Evolutionary conservation across 2,329 filamentous ascomycete species (phyloP).

Genomic region (Diaporthe capsici): DNA sequence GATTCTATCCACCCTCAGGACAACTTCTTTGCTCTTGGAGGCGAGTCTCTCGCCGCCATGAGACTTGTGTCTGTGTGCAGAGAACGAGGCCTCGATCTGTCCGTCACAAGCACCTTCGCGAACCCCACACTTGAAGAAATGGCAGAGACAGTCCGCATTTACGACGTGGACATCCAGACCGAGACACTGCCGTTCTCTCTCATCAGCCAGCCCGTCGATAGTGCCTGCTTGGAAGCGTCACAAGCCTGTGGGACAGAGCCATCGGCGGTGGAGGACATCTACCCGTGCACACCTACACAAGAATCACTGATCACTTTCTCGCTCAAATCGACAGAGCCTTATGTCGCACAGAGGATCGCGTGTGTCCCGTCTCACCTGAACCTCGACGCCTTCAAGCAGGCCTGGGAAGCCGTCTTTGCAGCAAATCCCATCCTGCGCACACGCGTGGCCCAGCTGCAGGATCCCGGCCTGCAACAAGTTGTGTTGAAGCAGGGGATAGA

Average conservation of each 20-base stretch:
- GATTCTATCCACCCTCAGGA: conserved; percentile 53
- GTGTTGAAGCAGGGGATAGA: conserved; percentile 50
- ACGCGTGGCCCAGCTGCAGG: conserved; percentile 50
- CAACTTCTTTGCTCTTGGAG: conserved; percentile 61
- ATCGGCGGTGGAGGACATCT: conserved; percentile 53
- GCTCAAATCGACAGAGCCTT: conserved; percentile 49
- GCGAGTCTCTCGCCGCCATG: conserved; percentile 62
- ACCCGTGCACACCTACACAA: conserved; percentile 55
- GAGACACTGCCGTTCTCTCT: conserved; percentile 47
- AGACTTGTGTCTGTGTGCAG: conserved; percentile 56
- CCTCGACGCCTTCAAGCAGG: conserved; percentile 45
- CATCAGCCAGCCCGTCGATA: conserved; percentile 42
- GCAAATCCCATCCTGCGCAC: conserved; percentile 52
- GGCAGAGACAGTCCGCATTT: conserved; percentile 53
- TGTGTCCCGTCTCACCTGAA: conserved; percentile 45
- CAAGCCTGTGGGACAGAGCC: conserved; percentile 44
- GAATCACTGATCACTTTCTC: conserved; percentile 55
- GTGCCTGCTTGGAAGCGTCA: conserved; percentile 44
- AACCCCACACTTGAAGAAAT: conserved; percentile 60
- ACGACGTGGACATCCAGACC: conserved; percentile 46
- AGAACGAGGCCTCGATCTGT: conserved; percentile 47
- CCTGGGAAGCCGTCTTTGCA: conserved; percentile 49
- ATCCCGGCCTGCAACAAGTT: conserved; percentile 55
- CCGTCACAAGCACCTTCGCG: conserved; percentile 59
- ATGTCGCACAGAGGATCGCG: conserved; percentile 51